Base-by-base conservation (phyloP, 768 basidiomycete genomes). In the Tremella fuciformis region DNA sequence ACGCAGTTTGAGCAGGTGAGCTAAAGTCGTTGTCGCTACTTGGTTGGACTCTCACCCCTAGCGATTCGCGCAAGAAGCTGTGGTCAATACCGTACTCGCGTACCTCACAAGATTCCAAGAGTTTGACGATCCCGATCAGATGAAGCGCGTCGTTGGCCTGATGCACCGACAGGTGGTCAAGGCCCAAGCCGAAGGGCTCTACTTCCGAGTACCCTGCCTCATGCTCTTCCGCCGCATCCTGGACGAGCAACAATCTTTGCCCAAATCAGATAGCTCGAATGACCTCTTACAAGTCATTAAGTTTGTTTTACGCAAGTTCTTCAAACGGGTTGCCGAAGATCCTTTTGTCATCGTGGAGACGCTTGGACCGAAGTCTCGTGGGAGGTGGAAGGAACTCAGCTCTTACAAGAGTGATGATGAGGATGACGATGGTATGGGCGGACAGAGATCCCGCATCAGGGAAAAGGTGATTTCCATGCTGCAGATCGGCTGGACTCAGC, bases 191-290 rank as follows among this genome's bases (percentile, higher is more conserved):
- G 96, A 98, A 74, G 94, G 88, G 0, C 78, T 99, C 8, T 98
- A 91, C 78, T 99, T 94, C 83, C 90, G 93, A 79, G 91, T 89
- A 11, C 90, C 93, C 34, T 89, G 88, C 13, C 79, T 99, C 58
- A 80, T 87, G 67, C 82, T 97, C 41, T 98, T 98, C 84, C 88
- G 88, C 76, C 79, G 83, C 18, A 88, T 98, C 64, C 79, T 97
- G 49, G 86, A 86, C 59, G 87, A 91, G 73, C 85, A 89, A 73
- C 83, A 84, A 66, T 83, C 86, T 11, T 48, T 76, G 0, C 90
- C 92, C 57, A 84, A 84, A 53, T 86, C 88, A 50, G 85, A 85
- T 62, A 81, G 89, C 1, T 82, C 84, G 80, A 88, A 87, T 67
- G 96, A 98, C 77, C 84, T 98, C 49, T 75, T 89, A 55, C 82